A percentile compares a stretch with the other conserved stretches of the same genome.
Evolutionary conservation across 495 filamentous ascomycete species (phyloP).

Genomic region (Penicillium mononematosum): DNA sequence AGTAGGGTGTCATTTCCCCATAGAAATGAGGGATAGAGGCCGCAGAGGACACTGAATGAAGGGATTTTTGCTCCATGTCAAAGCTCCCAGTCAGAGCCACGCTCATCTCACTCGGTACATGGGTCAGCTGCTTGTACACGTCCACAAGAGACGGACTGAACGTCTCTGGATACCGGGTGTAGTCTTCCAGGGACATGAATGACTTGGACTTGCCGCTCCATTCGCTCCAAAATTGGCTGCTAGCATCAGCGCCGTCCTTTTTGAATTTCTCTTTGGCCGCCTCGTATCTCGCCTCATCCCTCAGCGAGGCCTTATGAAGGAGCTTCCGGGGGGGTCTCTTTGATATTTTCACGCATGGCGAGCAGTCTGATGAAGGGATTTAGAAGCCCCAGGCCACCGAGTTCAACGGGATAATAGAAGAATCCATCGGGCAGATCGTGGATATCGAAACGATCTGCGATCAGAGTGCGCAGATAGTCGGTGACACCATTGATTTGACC

Average conservation of each 20-base stretch:
- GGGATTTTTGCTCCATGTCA: constrained; percentile 24
- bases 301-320: constrained; percentile 46
- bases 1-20: constrained; percentile 54
- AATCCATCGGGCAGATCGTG: constrained; percentile 63
- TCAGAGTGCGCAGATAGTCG: constrained; percentile 54
- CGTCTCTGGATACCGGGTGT: constrained; percentile 50
- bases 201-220: constrained; percentile 22
- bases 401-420: constrained; percentile 61
- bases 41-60: constrained; percentile 20
- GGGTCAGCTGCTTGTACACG: constrained; percentile 40
- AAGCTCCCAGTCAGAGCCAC: constrained; percentile 32
- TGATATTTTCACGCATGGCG: constrained; percentile 53
- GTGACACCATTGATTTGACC: constrained; percentile 47
- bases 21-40: constrained; percentile 33
- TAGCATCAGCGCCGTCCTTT: constrained; percentile 21
- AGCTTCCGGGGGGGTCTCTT: constrained; percentile 45
- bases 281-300: constrained; percentile 48
- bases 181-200: constrained; percentile 58
- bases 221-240: constrained; percentile 14
- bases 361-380: constrained; percentile 57
- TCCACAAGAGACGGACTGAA: constrained; percentile 31
- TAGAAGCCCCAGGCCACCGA: constrained; percentile 57
- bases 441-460: constrained; percentile 55
- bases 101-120: constrained; percentile 37
- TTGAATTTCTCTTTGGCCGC: constrained; percentile 46